These are phyloP conservation scores for Oryza glaberrima DNA, from an alignment of 176 grass and related monocot genomes.

Conservation along the genomic window DNA sequence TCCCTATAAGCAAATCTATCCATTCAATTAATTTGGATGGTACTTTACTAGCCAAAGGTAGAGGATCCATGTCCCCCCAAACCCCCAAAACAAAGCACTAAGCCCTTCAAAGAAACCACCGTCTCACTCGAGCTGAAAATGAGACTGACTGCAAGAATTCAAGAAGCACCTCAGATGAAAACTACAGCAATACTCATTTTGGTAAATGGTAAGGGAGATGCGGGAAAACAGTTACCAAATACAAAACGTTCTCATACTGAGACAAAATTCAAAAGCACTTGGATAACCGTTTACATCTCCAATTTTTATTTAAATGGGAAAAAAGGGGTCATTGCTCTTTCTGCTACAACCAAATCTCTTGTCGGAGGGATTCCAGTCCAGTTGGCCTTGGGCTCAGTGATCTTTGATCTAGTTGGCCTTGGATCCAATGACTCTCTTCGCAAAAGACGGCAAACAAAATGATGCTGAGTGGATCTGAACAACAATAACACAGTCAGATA, in stretches of 20 bases:
- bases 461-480: constrained; percentile 83
- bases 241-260: constrained; percentile 21
- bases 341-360: constrained; percentile 28
- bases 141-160: too few relatives aligned
- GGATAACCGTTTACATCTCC: constrained; percentile 19
- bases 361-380: neutral
- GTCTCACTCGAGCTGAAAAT: too few relatives aligned
- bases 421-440: constrained; percentile 75
- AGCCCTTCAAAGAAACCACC: too few relatives aligned
- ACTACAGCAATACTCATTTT: too few relatives aligned
- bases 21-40: too few relatives aligned
- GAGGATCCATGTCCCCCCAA: too few relatives aligned
- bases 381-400: neutral
- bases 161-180: too few relatives aligned
- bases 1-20: too few relatives aligned
- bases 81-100: too few relatives aligned
- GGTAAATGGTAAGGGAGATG: neutral
- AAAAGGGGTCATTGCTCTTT: neutral
- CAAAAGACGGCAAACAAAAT: constrained; percentile 96
- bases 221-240: neutral
- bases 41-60: too few relatives aligned
- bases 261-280: too few relatives aligned
- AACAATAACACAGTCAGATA: constrained; percentile 20
- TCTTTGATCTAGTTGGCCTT: constrained; percentile 45
- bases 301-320: constrained; percentile 34